phyloP scores from a whole-genome alignment of 108 stramenopile genomes.

The Pseudonitzschia multiseries region DNA sequence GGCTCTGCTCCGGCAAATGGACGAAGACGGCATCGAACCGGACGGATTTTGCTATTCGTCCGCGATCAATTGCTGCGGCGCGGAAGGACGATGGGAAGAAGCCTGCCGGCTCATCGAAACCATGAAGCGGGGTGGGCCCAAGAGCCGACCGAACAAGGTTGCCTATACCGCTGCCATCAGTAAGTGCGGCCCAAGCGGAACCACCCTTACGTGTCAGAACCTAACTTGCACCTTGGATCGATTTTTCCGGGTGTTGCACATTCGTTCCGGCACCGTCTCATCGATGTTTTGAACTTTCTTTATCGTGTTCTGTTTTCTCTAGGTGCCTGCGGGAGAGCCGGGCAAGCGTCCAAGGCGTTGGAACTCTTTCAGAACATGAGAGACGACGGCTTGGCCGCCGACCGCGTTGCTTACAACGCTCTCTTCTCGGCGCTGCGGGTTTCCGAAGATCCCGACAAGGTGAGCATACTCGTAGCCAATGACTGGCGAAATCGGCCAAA shows the following conservation, averaged over 20 bases:
- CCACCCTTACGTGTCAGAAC: too few relatives aligned
- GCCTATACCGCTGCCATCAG: conserved; percentile 72
- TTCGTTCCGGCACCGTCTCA: too few relatives aligned
- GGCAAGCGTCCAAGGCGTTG: conserved; percentile 62
- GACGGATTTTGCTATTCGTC: conserved; percentile 78
- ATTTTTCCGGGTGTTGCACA: too few relatives aligned
- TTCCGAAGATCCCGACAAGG: conserved; percentile 41
- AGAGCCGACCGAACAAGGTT: conserved; percentile 61
- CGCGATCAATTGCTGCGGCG: conserved; percentile 77
- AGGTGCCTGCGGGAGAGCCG: conserved; percentile 59
- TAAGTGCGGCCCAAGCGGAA: conserved; percentile 6
- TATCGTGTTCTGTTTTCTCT: neutral
- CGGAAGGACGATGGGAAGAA: conserved; percentile 79
- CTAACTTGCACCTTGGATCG: too few relatives aligned
- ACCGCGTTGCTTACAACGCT: conserved; percentile 79
- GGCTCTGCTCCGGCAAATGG: conserved; percentile 63
- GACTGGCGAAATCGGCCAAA: neutral
- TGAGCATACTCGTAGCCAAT: conserved; percentile 1
- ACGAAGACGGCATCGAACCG: conserved; percentile 54
- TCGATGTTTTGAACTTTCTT: too few relatives aligned
- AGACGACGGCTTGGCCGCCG: conserved; percentile 53
- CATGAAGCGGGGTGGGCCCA: conserved; percentile 64
- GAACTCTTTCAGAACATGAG: conserved; percentile 73
- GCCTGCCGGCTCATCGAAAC: conserved; percentile 61
- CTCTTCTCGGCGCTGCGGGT: conserved; percentile 69